Conservation (phyloP, 352 stramenopile species). For the Globisporangium iwayamae region DNA sequence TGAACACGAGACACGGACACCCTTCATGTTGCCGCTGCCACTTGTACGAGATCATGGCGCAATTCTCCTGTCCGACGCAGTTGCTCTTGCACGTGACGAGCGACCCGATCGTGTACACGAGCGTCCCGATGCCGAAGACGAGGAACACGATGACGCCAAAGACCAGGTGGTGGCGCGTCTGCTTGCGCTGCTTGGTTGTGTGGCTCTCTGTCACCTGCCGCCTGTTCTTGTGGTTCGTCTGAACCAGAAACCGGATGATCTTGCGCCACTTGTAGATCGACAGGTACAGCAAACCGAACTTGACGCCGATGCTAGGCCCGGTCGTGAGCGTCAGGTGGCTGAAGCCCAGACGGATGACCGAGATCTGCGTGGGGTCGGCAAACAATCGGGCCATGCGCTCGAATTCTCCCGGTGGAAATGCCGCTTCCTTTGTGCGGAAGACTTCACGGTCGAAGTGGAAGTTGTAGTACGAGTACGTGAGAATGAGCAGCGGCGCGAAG, state of each 20-base stretch:
- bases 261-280: conserved; percentile 25
- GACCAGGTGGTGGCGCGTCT: conserved; percentile 13
- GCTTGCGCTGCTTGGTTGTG: conserved; percentile 11
- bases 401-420: conserved; percentile 25
- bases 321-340: conserved; percentile 41
- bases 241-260: conserved; percentile 19
- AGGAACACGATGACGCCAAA: conserved; percentile 16
- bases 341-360: conserved; percentile 41
- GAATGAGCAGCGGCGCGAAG: conserved; percentile 39
- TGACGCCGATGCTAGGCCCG: conserved; percentile 14
- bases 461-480: conserved; percentile 36
- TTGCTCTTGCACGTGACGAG: conserved; percentile 12
- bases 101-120: conserved; percentile 17
- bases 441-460: conserved; percentile 40
- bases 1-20: conserved; percentile 18
- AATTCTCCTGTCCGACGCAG: conserved; percentile 10
- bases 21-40: conserved; percentile 6
- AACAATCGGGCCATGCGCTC: conserved; percentile 42
- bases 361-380: conserved; percentile 37
- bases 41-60: conserved; percentile 18
- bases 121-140: conserved; percentile 5
- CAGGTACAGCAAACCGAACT: conserved; percentile 17
- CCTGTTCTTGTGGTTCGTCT: conserved; percentile 11
- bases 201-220: conserved; percentile 10
- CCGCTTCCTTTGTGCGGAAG: conserved; percentile 31